Conservation (phyloP, 75 land plant genomes). For the Pinus albicaulis region DNA sequence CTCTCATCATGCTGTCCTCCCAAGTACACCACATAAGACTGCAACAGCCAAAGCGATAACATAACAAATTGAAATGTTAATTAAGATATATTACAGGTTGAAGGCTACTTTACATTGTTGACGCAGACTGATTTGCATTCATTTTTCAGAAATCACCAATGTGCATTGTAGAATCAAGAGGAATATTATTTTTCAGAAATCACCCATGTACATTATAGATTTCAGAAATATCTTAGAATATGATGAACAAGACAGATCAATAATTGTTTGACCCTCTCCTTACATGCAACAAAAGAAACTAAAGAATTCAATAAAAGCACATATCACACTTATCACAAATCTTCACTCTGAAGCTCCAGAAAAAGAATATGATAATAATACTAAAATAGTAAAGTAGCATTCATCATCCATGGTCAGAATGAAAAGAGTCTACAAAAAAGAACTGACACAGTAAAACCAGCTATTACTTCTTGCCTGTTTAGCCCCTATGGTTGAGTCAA, state of each 20-base stretch:
- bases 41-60: neutral
- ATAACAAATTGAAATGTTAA: no score
- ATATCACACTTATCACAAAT: neutral
- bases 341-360: neutral
- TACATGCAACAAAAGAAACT: no score
- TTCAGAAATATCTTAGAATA: no score
- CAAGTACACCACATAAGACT: slow-evolving; percentile 32
- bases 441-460: neutral
- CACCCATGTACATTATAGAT: no score
- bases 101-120: no score
- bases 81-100: no score
- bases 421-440: neutral
- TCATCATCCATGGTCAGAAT: neutral
- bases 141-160: no score
- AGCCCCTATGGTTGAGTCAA: neutral
- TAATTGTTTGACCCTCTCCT: no score
- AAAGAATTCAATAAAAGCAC: neutral
- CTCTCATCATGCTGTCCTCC: slow-evolving; percentile 6
- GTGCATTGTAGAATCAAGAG: no score
- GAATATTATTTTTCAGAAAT: no score
- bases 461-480: neutral
- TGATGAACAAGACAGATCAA: no score
- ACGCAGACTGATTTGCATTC: no score
- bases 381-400: neutral
- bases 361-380: neutral